Evolutionary conservation across 345 rosid species (phyloP).

Genomic region (Trapa bicornis): DNA sequence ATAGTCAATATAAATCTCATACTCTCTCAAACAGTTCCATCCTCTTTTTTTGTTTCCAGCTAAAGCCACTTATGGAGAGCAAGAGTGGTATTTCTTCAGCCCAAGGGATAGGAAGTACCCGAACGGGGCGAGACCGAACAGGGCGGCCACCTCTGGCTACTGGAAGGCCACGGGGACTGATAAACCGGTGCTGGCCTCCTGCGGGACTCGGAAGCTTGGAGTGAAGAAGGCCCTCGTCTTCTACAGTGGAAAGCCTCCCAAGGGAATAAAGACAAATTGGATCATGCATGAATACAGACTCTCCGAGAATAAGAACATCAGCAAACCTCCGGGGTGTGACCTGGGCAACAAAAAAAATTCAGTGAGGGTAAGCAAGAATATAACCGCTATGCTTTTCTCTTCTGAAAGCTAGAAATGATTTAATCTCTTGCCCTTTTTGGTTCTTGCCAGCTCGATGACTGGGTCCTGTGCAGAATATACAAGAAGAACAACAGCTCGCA

Average conservation of each 20-base stretch:
- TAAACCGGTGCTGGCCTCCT: conserved; percentile 65
- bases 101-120: conserved; percentile 95
- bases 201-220: conserved; percentile 64
- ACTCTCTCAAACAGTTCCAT: too few relatives aligned
- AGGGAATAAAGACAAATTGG: conserved; percentile 92
- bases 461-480: conserved; percentile 93
- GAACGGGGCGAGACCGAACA: conserved; percentile 89
- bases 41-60: conserved; percentile 12
- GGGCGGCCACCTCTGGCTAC: conserved; percentile 94
- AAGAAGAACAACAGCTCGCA: conserved; percentile 49
- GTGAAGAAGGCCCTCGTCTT: conserved; percentile 90
- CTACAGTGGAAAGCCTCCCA: conserved; percentile 92
- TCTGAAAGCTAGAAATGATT: too few relatives aligned
- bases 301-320: conserved; percentile 31
- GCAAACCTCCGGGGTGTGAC: conserved; percentile 55
- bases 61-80: conserved; percentile 89
- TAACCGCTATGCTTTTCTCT: too few relatives aligned
- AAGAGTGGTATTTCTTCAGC: conserved; percentile 95
- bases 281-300: conserved; percentile 96
- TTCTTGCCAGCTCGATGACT: conserved; percentile 71
- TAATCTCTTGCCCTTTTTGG: not conserved
- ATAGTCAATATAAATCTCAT: too few relatives aligned
- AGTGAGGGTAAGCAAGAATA: conserved; percentile 38
- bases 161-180: conserved; percentile 99
- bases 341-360: conserved; percentile 70